Base-by-base conservation (phyloP, 257 asterid genomes). In the Asclepias syriaca region DNA sequence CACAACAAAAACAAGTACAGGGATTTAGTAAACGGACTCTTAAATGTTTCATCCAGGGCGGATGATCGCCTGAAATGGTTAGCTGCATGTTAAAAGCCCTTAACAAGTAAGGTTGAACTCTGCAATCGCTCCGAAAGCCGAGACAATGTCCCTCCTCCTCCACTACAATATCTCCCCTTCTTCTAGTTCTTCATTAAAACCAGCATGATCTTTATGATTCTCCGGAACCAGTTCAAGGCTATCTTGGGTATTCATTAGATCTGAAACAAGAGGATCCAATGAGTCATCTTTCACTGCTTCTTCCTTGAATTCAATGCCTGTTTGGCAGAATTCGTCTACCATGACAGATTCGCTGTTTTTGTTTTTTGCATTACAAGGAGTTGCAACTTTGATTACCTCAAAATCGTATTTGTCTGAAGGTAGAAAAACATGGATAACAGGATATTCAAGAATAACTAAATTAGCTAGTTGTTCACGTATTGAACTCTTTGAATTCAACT, bases 121-220 rank as follows among this genome's bases (percentile, higher is more conserved):
- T 24, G 27, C 27, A 24, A 24, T 0, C 27, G 27, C 27, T 24
- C 27, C 27, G 27, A 0, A 0, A 0, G 27, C 27, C 27, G 27
- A n/a, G 27, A 24, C 27, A 40, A 40, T 39, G 45, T 40, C 7
- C 45, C 40, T 27, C 37, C 40, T 27, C 37, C 66, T 60, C 16
- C 10, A 48, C 76, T 45, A 77, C 9, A 82, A 84, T 77, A 90
- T 87, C 84, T 90, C 98, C 61, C 97, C 98, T 80, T 92, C 98
- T 86, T 90, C 98, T 14, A 87, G 78, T 59, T 87, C 96, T 73
- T 90, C 95, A 54, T 84, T 10, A 13, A 74, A 59, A 65, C 68
- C 70, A 6, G 71, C 59, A 68, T 61, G 48, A 8, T 12, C 66
- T 51, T 39, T n/a, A 12, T 60, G 88, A 8, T 65, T 88, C 16